These are phyloP conservation scores for Alisma plantagoaquatica DNA, from an alignment of 106 monocot species.

Conservation along the genomic window DNA sequence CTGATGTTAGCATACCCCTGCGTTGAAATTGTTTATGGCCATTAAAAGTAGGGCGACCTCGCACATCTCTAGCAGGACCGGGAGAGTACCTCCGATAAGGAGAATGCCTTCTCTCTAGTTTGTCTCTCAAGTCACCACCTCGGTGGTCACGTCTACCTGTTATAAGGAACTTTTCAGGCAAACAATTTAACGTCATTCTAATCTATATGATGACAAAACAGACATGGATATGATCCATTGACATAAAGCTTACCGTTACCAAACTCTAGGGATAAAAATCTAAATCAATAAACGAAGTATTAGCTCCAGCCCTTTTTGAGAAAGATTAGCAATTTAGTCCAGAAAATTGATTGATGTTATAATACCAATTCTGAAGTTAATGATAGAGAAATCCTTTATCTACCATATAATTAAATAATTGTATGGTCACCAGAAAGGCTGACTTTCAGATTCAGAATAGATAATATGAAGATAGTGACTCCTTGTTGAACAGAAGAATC, in stretches of 20 bases:
- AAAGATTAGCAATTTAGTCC: conserved; percentile 25
- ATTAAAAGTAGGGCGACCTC: conserved; percentile 39
- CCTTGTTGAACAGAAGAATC: too few species aligned
- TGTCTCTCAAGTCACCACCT: conserved; percentile 60
- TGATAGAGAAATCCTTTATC: too few species aligned
- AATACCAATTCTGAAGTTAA: conserved; percentile 20
- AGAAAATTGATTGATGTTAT: conserved; percentile 20
- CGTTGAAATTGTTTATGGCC: conserved; percentile 28
- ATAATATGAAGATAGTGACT: too few species aligned
- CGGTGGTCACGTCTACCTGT: conserved; percentile 60
- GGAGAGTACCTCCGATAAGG: conserved; percentile 65
- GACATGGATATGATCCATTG: conserved; percentile 8
- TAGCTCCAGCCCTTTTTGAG: conserved; percentile 29
- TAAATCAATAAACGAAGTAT: conserved; percentile 32
- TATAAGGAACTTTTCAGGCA: conserved; percentile 3
- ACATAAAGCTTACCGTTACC: conserved; percentile 49
- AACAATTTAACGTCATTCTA: background rate
- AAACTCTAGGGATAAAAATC: conserved; percentile 30
- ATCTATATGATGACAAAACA: background rate
- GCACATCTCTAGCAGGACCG: conserved; percentile 52
- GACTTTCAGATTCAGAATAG: too few species aligned
- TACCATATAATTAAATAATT: too few species aligned
- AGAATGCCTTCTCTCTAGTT: conserved; percentile 59
- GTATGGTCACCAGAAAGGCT: too few species aligned
- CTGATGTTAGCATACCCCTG: conserved; percentile 28